These are phyloP conservation scores for Ceratocystis alfenasii DNA, from an alignment of 2,329 filamentous ascomycete species.

Conservation along the genomic window DNA sequence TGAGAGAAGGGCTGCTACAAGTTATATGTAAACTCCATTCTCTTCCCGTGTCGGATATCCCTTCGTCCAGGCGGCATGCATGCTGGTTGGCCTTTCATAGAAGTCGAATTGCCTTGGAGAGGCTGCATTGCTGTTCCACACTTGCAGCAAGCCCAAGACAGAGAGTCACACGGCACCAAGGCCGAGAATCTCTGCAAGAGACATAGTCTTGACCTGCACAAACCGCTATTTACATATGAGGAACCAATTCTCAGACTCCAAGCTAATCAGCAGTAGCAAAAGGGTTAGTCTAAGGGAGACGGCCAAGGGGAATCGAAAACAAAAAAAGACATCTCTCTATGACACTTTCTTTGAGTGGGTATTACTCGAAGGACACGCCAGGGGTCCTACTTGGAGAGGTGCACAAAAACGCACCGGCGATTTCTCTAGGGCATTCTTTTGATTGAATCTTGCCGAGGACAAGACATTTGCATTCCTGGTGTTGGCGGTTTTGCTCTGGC, in stretches of 20 bases:
- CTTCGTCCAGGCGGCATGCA: constrained; percentile 1
- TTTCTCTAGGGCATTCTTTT: neutral
- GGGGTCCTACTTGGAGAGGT: too few species aligned
- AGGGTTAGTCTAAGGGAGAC: neutral
- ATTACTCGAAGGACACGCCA: too few species aligned
- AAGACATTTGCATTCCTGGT: constrained; percentile 1
- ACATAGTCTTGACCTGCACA: neutral
- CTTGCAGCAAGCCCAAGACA: neutral
- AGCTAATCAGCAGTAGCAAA: neutral
- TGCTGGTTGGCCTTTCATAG: neutral
- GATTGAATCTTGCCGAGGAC: neutral
- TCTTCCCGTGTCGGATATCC: constrained; percentile 1
- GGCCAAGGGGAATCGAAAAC: neutral
- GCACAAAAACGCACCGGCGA: neutral
- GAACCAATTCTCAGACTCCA: too few species aligned
- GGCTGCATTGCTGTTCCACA: neutral
- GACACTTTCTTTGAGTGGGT: neutral
- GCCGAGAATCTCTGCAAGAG: neutral
- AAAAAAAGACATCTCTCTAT: neutral
- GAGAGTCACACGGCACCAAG: neutral
- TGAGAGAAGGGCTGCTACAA: neutral
- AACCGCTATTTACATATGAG: neutral
- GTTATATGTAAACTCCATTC: neutral
- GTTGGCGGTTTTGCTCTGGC: neutral
- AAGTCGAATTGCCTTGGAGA: neutral